phyloP scores from a whole-genome alignment of 2,329 filamentous ascomycete species.

The Alternaria longipes region DNA sequence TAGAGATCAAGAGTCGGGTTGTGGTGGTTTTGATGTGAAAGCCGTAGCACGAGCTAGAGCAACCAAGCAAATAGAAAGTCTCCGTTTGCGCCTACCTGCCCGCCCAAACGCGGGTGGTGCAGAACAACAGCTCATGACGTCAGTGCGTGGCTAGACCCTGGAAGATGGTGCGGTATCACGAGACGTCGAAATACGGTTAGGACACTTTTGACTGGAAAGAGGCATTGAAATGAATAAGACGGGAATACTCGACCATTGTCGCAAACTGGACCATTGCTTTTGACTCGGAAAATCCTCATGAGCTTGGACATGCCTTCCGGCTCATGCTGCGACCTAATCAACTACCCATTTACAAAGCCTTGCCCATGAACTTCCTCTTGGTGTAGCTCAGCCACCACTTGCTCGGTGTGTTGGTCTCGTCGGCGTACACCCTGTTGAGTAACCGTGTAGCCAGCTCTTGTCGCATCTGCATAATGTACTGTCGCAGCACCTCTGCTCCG shows the following conservation, averaged over 20 bases:
- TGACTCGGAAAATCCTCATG: neutral
- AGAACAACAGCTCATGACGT: conserved; percentile 5
- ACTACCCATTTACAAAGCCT: conserved; percentile 58
- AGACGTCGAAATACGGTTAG: neutral
- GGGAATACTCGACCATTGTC: neutral
- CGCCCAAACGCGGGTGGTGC: conserved; percentile 6
- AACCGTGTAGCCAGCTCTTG: conserved; percentile 88
- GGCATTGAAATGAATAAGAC: neutral
- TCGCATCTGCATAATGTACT: conserved; percentile 90
- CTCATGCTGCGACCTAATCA: neutral
- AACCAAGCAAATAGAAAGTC: neutral
- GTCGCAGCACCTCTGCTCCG: conserved; percentile 85
- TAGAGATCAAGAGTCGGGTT: neutral
- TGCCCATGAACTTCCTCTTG: conserved; percentile 99
- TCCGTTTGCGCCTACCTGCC: conserved; percentile 12
- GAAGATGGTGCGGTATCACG: neutral
- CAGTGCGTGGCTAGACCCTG: neutral
- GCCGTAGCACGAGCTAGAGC: neutral
- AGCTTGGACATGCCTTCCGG: neutral
- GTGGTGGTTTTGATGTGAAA: neutral
- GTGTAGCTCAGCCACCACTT: conserved; percentile 98
- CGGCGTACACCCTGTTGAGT: conserved; percentile 86
- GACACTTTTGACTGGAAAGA: neutral
- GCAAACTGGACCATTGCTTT: neutral
- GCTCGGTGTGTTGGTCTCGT: conserved; percentile 69